A percentile compares a stretch with the other conserved stretches of the same genome.
Evolutionary conservation across 352 stramenopile genomes (phyloP).

Genomic region (Albugo candida): DNA sequence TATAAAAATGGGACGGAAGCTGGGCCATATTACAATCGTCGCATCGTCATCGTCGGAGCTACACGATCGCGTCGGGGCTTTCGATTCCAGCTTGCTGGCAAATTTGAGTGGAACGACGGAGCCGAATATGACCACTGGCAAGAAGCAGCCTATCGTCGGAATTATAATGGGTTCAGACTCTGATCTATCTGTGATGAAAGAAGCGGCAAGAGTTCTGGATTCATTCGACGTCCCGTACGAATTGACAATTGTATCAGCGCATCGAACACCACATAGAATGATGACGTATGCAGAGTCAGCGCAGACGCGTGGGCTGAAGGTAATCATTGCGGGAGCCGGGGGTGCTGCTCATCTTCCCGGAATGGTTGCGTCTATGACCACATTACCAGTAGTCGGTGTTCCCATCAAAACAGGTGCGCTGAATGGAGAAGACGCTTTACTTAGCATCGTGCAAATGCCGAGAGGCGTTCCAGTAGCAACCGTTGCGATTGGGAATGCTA

Average conservation of each 20-base stretch:
- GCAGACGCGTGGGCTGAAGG: slow-evolving; percentile 73
- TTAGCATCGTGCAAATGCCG: slow-evolving; percentile 99
- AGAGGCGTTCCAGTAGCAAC: slow-evolving; percentile 94
- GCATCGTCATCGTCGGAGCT: slow-evolving; percentile 75
- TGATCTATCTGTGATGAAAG: slow-evolving; percentile 93
- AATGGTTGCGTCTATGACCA: slow-evolving; percentile 79
- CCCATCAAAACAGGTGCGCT: slow-evolving; percentile 95
- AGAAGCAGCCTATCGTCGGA: slow-evolving; percentile 29
- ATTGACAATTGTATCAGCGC: slow-evolving; percentile 96
- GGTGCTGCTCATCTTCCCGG: slow-evolving; percentile 94
- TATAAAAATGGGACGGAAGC: slow-evolving; percentile 86
- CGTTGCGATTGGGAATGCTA: slow-evolving; percentile 95
- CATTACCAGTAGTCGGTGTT: slow-evolving; percentile 88
- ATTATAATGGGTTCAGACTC: slow-evolving; percentile 90
- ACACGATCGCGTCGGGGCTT: slow-evolving; percentile 27
- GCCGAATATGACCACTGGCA: neutral
- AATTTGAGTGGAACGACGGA: too few relatives aligned
- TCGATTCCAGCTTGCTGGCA: slow-evolving; percentile 10
- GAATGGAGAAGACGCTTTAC: slow-evolving; percentile 92
- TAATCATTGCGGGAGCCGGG: slow-evolving; percentile 91
- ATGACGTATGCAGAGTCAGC: slow-evolving; percentile 89
- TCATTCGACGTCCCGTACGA: slow-evolving; percentile 93
- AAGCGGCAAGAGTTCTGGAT: slow-evolving; percentile 88
- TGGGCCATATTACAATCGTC: slow-evolving; percentile 94
- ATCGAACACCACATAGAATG: slow-evolving; percentile 93